Evolutionary conservation across 257 asterid species (phyloP).

Genomic region (Haberlea rhodopensis): DNA sequence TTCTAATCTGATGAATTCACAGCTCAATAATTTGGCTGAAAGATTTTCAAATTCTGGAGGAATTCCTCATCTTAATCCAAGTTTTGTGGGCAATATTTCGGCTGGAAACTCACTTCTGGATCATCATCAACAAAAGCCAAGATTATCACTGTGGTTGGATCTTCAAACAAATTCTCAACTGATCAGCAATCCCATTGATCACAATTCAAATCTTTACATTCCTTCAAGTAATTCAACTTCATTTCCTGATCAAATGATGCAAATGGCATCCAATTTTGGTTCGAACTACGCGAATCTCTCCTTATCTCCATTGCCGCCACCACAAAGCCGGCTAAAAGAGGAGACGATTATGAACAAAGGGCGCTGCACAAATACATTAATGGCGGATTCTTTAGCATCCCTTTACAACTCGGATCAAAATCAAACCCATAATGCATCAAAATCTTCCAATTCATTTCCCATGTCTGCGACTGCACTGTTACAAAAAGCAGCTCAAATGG

Average conservation of each 20-base stretch:
- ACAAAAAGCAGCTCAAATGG: slow-evolving; percentile 88
- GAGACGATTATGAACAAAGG: slow-evolving; percentile 24
- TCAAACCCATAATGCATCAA: slow-evolving; percentile 16
- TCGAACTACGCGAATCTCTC: slow-evolving; percentile 46
- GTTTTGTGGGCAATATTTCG: slow-evolving; percentile 21
- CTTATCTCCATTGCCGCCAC: slow-evolving; percentile 32
- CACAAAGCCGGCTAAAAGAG: slow-evolving; percentile 34
- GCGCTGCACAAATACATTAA: neutral
- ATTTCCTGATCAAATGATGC: slow-evolving; percentile 30
- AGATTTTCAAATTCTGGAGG: slow-evolving; percentile 31
- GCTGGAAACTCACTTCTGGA: slow-evolving; percentile 15
- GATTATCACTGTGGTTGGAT: slow-evolving; percentile 53
- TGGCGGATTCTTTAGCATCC: slow-evolving; percentile 33
- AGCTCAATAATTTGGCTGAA: slow-evolving; percentile 32
- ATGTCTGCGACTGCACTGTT: slow-evolving; percentile 79
- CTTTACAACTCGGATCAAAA: slow-evolving; percentile 29
- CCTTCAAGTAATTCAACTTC: slow-evolving; percentile 24
- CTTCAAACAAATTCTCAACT: slow-evolving; percentile 35
- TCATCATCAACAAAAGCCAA: slow-evolving; percentile 41
- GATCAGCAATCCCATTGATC: slow-evolving; percentile 16
- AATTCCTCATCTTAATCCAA: slow-evolving; percentile 28
- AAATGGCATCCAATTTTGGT: slow-evolving; percentile 34
- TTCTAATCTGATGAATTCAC: slow-evolving; percentile 31
- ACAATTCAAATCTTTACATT: slow-evolving; percentile 34
- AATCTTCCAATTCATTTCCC: slow-evolving; percentile 22